Evolutionary conservation across 352 stramenopile genomes (phyloP), one percentile per base, ranked within the genome.

Genomic region (Aphanomyces euteiches): DNA sequence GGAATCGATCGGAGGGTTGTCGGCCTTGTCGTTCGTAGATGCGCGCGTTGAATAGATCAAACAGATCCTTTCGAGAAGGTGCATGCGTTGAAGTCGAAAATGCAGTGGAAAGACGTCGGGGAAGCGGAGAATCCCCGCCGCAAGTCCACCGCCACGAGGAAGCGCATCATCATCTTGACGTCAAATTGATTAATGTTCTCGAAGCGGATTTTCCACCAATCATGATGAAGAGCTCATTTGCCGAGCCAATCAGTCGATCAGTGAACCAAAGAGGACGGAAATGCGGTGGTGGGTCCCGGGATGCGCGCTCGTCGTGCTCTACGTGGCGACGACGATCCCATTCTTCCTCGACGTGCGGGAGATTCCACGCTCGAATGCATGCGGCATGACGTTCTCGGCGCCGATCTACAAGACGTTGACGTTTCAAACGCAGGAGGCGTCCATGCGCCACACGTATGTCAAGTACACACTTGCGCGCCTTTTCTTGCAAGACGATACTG

Each of bases 381-480:
- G 88, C 67, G 80, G 89, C 38, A 96, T 96, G 87, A 94, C 88
- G 50, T 93, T 89, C 75, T 94, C 86, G 19, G 89, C 80, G 78
- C 87, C 86, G 57, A 78, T 95, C 67, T 96, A 94, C 75, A 61
- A 61, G 54, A 8, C 54, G 6, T 41, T 61, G 54, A 19, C 54
- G 54, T 61, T 61, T 37, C 54, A 39, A 28, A 80, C 84, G 69
- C 75, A 66, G 36, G 75, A 92, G 21, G 59, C 58, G 40, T 82
- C 81, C 75, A 77, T 75, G 45, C 56, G 65, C 17, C 36, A 57
- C 5, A 66, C 67, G 15, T 72, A 91, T 65, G 53, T 72, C 72
- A 94, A 92, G 69, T 94, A 94, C 69, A 39, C 72, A 41, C 77
- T 94, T 47, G 78, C 81, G 54, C 77, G 75, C 34, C 80, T 94